A percentile compares a stretch with the other conserved stretches of the same genome.
Conservation (phyloP, 495 filamentous ascomycete species). For the Aspergillus campestris region DNA sequence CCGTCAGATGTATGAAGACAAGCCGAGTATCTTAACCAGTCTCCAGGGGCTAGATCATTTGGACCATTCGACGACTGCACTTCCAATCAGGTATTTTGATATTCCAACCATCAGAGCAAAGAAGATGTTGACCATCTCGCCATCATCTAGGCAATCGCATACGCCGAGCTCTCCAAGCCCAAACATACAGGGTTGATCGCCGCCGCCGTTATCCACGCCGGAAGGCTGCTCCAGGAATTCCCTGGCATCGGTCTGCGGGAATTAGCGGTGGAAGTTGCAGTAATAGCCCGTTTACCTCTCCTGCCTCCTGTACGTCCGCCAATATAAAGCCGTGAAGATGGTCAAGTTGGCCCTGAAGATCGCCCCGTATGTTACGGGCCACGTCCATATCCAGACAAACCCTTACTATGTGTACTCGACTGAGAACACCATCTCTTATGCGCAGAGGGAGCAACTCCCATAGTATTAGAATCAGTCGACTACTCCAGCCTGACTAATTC, state of each 20-base stretch:
- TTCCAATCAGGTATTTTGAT: slow-evolving; percentile 49
- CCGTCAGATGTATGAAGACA: neutral
- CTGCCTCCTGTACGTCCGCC: neutral
- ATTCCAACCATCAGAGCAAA: neutral
- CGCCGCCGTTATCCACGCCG: slow-evolving; percentile 36
- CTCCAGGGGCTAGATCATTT: slow-evolving; percentile 39
- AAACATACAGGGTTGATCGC: slow-evolving; percentile 35
- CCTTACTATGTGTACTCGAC: slow-evolving; percentile 46
- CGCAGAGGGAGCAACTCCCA: slow-evolving; percentile 35
- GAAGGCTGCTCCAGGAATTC: slow-evolving; percentile 24
- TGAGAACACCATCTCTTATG: slow-evolving; percentile 46
- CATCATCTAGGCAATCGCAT: slow-evolving; percentile 46
- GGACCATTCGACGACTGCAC: slow-evolving; percentile 59
- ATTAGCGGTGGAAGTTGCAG: slow-evolving; percentile 49
- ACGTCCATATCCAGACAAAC: slow-evolving; percentile 55
- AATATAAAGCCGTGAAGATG: slow-evolving; percentile 24
- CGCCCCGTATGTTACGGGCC: slow-evolving; percentile 42
- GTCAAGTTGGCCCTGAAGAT: slow-evolving; percentile 46
- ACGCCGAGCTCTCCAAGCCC: slow-evolving; percentile 47
- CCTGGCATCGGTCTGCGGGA: slow-evolving; percentile 34
- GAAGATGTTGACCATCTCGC: neutral
- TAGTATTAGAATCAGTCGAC: neutral
- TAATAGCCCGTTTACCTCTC: slow-evolving; percentile 6
- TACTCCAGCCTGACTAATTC: neutral
- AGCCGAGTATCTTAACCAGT: slow-evolving; percentile 25